Evolutionary conservation across 2,329 filamentous ascomycete genomes (phyloP), one percentile per base, ranked within the genome.

Genomic region (Coniochaeta prunicola): DNA sequence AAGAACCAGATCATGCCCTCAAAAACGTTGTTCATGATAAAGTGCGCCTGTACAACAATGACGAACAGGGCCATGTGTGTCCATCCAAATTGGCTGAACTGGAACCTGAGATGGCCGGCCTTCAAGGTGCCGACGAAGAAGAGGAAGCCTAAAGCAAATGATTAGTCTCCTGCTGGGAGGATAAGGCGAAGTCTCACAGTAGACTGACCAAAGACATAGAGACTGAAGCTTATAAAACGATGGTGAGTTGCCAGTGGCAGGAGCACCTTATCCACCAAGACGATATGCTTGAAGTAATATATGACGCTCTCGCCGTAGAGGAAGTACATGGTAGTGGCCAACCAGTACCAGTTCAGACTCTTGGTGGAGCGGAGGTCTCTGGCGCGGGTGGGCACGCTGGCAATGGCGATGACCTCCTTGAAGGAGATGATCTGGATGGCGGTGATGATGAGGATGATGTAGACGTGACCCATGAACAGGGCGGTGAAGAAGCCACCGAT

Each of bases 1-100:
- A 97, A 97, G 81, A 99, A 97, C 94, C 94, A 99, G 72, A 99
- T 96, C 90, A 99, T 92, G 77, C 94, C 94, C 77, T 99, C 94
- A 67, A 99, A 96, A 64, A 99, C 89, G 75, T 99, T 99, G 82
- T 99, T 99, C 91, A 99, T 97, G 77, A 97, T 91, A 74, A 99
- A 99, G 73, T 99, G 94, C 15, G 94, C 92, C 75, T 99, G 92
- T 6, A 96, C 92, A 40, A 97, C 93, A 68, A 99, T 97, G 68
- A 99, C 81, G 79, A 96, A 97, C 21, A 99, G 84, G 5, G 96
- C 94, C 92, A 99, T 97, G 74, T 99, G 94, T 15, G 94, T 97
- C 94, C 94, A 99, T 58, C 92, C 94, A 69, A 97, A 99, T 75
- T 99, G 94, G 62, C 92, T 96, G 76, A 99, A 99, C 75, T 99